Conservation (phyloP, 495 filamentous ascomycete species). For the Coniosporium apollinis region DNA sequence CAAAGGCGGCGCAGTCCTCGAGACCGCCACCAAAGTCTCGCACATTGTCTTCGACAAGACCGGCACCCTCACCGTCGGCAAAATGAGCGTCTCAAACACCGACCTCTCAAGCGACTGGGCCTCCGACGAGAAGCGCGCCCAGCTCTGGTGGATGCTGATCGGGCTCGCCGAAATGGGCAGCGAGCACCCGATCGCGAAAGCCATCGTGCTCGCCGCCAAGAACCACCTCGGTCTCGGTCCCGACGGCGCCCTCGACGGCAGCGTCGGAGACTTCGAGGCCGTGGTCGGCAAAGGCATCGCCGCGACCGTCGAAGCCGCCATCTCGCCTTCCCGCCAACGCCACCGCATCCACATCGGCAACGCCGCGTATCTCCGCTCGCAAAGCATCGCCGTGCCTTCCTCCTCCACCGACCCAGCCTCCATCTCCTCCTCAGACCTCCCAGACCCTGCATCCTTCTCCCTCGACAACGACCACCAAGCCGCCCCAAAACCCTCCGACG, state of each 20-base stretch:
- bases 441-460: conserved; percentile 11
- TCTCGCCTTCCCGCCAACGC: conserved; percentile 41
- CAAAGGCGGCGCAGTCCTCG: conserved; percentile 86
- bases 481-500: conserved; percentile 18
- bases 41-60: conserved; percentile 99
- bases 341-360: conserved; percentile 78
- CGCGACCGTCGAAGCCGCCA: conserved; percentile 62
- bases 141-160: conserved; percentile 86
- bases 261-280: conserved; percentile 67
- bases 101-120: conserved; percentile 53
- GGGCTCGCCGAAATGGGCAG: conserved; percentile 86
- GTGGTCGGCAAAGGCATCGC: conserved; percentile 72
- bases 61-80: conserved; percentile 83
- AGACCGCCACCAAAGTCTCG: conserved; percentile 80
- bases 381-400: conserved; percentile 46
- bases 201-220: conserved; percentile 59
- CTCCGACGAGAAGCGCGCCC: conserved; percentile 45
- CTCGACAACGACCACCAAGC: conserved; percentile 23
- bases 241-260: conserved; percentile 66
- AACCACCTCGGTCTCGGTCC: conserved; percentile 50
- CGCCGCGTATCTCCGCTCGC: conserved; percentile 52
- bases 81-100: conserved; percentile 72
- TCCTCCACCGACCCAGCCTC: conserved; percentile 28
- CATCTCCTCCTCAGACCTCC: conserved; percentile 11
- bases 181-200: conserved; percentile 87